A percentile compares a stretch with the other conserved stretches of the same genome.
phyloP scores from a whole-genome alignment of 176 grass and related monocot genomes.

The Musa troglodytarum region DNA sequence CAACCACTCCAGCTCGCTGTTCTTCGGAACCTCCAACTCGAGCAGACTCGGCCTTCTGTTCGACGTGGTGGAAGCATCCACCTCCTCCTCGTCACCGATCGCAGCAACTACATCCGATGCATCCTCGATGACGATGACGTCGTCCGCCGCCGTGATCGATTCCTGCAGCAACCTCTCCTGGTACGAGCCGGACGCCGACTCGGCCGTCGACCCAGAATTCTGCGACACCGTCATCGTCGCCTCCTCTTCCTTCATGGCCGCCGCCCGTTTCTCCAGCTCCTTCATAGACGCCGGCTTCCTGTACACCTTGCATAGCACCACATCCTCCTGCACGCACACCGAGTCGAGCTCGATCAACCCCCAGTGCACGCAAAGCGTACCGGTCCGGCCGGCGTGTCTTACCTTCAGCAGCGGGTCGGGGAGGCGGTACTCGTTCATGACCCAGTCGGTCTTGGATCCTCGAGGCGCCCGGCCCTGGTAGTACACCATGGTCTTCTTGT shows the following conservation, averaged over 20 bases:
- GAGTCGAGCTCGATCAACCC: neutral
- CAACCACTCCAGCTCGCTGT: conserved; percentile 55
- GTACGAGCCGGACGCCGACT: conserved; percentile 51
- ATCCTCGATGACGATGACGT: neutral
- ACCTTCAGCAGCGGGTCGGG: conserved; percentile 30
- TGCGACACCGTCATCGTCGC: conserved; percentile 10
- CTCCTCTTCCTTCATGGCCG: conserved; percentile 44
- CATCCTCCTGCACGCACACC: conserved; percentile 41
- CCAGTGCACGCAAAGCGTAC: no score
- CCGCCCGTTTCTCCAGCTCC: conserved; percentile 81
- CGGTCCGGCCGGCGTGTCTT: neutral
- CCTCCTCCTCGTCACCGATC: neutral
- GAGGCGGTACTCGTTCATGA: conserved; percentile 97
- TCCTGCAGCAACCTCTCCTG: conserved; percentile 9
- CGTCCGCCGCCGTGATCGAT: conserved; percentile 2
- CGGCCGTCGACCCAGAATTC: conserved; percentile 28
- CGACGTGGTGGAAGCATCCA: no score
- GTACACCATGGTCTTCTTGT: conserved; percentile 92
- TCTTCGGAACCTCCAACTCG: conserved; percentile 45
- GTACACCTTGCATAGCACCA: conserved; percentile 90
- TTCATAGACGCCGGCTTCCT: conserved; percentile 73
- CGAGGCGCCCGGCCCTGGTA: conserved; percentile 67
- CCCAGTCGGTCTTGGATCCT: conserved; percentile 80
- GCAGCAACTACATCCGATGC: conserved; percentile 14
- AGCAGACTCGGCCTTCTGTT: conserved; percentile 21